Evolutionary conservation across 2,329 filamentous ascomycete genomes (phyloP).

Genomic region (Alternaria brassicae): DNA sequence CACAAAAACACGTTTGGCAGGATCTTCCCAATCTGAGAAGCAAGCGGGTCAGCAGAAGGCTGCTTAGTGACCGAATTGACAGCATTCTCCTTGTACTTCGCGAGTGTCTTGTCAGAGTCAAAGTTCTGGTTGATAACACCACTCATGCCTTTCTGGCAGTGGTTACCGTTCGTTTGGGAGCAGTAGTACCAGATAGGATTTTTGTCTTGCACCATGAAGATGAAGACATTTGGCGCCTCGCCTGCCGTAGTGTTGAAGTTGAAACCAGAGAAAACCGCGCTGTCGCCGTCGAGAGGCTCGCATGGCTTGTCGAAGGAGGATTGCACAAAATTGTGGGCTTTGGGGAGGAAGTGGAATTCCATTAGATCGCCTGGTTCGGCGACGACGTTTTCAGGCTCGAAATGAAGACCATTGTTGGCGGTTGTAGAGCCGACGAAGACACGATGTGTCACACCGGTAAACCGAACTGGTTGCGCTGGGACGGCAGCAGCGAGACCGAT

Average conservation of each 20-base stretch:
- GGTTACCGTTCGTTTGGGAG: conserved; percentile 64
- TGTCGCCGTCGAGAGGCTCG: conserved; percentile 61
- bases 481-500: conserved; percentile 27
- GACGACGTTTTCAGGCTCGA: conserved; percentile 44
- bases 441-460: conserved; percentile 39
- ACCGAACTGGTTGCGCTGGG: conserved; percentile 6
- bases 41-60: conserved; percentile 24
- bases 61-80: conserved; percentile 30
- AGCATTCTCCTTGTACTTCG: conserved; percentile 38
- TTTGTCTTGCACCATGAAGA: conserved; percentile 69
- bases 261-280: conserved; percentile 68
- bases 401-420: conserved; percentile 39
- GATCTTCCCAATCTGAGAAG: conserved; percentile 33
- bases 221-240: conserved; percentile 61
- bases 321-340: conserved; percentile 79
- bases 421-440: conserved; percentile 36
- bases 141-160: conserved; percentile 76
- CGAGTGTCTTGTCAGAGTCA: conserved; percentile 33
- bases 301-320: conserved; percentile 75
- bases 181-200: conserved; percentile 83
- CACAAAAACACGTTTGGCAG: conserved; percentile 36
- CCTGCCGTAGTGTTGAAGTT: conserved; percentile 59
- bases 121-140: conserved; percentile 70
- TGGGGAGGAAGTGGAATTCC: conserved; percentile 59
- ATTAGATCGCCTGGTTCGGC: conserved; percentile 47